Evolutionary conservation across 23 red algal species (phyloP).

Genomic region (Gracilaria caudata): DNA sequence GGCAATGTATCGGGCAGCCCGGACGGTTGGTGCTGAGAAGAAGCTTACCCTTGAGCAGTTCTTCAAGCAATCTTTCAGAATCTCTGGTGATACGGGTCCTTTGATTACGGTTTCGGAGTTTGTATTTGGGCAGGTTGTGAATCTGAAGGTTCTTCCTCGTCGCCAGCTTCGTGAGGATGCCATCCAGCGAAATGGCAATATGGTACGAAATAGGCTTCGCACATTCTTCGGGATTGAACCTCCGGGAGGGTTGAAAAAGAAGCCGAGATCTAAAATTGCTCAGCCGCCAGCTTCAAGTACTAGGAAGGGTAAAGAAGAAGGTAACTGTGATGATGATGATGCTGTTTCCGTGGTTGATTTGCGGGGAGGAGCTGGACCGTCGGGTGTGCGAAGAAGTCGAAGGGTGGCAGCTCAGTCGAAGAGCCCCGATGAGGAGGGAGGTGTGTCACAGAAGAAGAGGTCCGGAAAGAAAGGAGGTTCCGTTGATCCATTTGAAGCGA

Average conservation of each 20-base stretch:
- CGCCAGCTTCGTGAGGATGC: background rate
- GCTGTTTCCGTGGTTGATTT: slow-evolving; percentile 3
- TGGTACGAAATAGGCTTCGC: background rate
- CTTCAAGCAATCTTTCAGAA: background rate
- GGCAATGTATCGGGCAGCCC: slow-evolving; percentile 1
- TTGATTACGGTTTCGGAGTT: background rate
- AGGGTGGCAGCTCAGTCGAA: slow-evolving; percentile 2
- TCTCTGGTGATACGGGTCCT: background rate
- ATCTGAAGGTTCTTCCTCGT: slow-evolving; percentile 6
- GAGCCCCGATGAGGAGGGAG: background rate
- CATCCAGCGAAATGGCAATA: slow-evolving; percentile 16
- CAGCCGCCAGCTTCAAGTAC: too few relatives aligned
- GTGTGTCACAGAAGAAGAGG: slow-evolving; percentile 2
- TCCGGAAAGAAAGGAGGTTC: background rate
- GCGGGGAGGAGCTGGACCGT: background rate
- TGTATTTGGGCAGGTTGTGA: background rate
- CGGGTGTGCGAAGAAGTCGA: background rate
- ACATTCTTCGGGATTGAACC: background rate
- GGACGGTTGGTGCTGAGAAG: background rate
- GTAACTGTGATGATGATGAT: background rate
- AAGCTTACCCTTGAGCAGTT: background rate
- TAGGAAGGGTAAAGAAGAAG: too few relatives aligned
- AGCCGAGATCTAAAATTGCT: background rate
- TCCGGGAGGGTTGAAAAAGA: background rate
- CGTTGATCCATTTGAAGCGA: slow-evolving; percentile 3